Evolutionary conservation across 345 rosid genomes (phyloP).

Genomic region (Bruguiera sexangula): DNA sequence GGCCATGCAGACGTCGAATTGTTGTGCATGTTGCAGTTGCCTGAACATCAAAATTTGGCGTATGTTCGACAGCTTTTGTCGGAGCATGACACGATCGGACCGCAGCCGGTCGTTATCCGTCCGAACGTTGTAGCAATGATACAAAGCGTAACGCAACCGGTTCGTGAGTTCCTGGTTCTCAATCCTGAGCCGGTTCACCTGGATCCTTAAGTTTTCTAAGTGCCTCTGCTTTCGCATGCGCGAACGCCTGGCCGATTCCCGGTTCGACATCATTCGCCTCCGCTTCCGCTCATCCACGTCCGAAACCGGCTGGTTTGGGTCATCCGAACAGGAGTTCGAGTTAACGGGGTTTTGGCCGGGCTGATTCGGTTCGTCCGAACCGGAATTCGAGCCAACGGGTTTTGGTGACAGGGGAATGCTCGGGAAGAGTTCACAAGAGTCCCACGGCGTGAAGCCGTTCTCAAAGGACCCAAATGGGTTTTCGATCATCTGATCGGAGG

Average conservation of each 20-base stretch:
- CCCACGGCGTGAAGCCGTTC: conserved; percentile 60
- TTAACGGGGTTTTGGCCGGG: conserved; percentile 18
- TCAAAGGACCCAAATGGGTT: conserved; percentile 43
- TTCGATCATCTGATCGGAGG: conserved; percentile 34
- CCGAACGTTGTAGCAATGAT: conserved; percentile 38
- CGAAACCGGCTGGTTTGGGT: conserved; percentile 25
- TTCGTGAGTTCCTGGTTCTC: conserved; percentile 62
- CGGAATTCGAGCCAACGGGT: conserved; percentile 39
- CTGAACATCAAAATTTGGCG: conserved; percentile 44
- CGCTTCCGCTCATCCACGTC: conserved; percentile 57
- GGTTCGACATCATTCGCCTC: conserved; percentile 81
- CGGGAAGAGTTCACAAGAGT: conserved; percentile 38
- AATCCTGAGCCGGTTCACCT: conserved; percentile 53
- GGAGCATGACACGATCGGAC: conserved; percentile 49
- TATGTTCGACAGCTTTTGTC: conserved; percentile 50
- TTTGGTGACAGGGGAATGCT: conserved; percentile 31
- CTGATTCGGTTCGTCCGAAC: conserved; percentile 40
- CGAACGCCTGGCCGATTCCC: conserved; percentile 85
- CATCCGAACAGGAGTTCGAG: conserved; percentile 39
- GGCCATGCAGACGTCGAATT: conserved; percentile 51
- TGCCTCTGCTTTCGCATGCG: conserved; percentile 79
- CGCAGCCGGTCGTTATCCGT: conserved; percentile 60
- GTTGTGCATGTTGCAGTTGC: conserved; percentile 47
- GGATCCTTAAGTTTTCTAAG: conserved; percentile 63
- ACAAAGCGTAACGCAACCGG: conserved; percentile 49